These are phyloP conservation scores for Datisca glomerata DNA, from an alignment of 306 rosid genomes.

Conservation along the genomic window DNA sequence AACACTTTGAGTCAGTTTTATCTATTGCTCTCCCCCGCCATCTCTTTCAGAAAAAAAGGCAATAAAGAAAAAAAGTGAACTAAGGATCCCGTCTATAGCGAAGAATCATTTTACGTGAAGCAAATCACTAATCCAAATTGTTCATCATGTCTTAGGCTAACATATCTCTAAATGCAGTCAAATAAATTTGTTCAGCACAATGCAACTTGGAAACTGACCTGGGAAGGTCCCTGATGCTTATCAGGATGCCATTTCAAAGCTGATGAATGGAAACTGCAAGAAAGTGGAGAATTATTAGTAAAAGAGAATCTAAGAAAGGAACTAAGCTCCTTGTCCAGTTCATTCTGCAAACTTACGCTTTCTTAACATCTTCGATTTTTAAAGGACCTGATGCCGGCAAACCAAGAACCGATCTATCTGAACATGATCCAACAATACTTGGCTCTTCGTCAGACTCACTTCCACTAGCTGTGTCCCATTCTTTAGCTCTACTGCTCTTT, in stretches of 20 bases:
- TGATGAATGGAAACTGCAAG: constrained; percentile 58
- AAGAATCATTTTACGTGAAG: no score
- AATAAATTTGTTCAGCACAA: background rate
- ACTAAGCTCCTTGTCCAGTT: background rate
- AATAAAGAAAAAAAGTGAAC: no score
- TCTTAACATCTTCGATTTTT: constrained; percentile 74
- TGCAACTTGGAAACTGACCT: constrained; percentile 38
- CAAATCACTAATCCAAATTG: background rate
- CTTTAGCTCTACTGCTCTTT: constrained; percentile 22
- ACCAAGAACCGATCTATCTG: constrained; percentile 65
- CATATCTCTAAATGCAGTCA: background rate
- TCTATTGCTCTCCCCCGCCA: no score
- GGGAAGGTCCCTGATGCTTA: constrained; percentile 73
- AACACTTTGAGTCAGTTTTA: no score
- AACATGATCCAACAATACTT: constrained; percentile 31
- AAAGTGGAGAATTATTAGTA: background rate
- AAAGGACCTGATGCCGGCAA: constrained; percentile 74
- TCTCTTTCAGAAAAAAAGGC: no score
- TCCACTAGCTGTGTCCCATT: constrained; percentile 46
- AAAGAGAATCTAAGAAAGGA: background rate
- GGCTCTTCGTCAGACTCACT: constrained; percentile 37
- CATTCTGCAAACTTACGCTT: constrained; percentile 46
- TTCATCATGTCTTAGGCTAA: no score
- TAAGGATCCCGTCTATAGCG: no score
- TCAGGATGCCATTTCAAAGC: constrained; percentile 99